Evolutionary conservation across 2,329 filamentous ascomycete genomes (phyloP).

Genomic region (Aspergillus caelatus): DNA sequence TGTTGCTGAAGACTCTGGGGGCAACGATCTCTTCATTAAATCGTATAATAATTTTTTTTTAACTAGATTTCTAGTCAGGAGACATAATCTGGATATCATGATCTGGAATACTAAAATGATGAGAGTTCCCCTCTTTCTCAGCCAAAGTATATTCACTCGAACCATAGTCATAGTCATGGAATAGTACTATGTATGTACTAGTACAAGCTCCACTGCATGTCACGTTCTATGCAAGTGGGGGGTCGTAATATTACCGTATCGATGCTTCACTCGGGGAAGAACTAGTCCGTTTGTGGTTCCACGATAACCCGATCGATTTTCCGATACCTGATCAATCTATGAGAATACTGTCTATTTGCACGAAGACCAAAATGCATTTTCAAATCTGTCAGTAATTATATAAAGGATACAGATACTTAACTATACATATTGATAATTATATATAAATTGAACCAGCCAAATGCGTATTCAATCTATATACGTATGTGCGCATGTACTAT

Average conservation of each 20-base stretch:
- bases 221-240: background rate
- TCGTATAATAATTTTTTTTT: background rate
- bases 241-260: constrained; percentile 1
- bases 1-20: background rate
- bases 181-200: no score
- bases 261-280: background rate
- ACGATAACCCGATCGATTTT: background rate
- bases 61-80: background rate
- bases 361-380: no score
- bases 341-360: no score
- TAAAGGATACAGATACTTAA: no score
- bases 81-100: background rate
- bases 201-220: background rate
- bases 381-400: no score
- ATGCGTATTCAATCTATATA: background rate
- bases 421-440: no score
- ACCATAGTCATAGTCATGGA: background rate
- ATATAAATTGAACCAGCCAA: background rate
- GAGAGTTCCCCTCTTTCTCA: background rate
- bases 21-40: background rate
- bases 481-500: background rate
- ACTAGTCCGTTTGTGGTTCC: background rate
- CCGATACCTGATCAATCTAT: background rate
- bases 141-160: background rate
- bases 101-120: background rate